A percentile compares a stretch with the other conserved stretches of the same genome.
Evolutionary conservation across 768 basidiomycete species (phyloP).

Genomic region (Tricholoma matsutake): DNA sequence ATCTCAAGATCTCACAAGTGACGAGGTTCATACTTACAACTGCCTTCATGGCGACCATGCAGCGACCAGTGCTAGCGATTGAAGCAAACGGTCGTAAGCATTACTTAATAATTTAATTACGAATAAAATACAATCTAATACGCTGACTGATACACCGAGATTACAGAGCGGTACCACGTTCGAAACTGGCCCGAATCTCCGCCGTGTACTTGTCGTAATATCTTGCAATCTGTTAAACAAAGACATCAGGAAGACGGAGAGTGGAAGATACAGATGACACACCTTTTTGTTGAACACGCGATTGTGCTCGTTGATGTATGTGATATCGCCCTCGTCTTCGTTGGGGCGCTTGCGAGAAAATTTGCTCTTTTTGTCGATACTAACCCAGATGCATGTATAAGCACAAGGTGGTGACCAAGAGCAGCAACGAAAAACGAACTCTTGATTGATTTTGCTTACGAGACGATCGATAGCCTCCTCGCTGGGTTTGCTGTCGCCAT

Average conservation of each 20-base stretch:
- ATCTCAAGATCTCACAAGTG: no score
- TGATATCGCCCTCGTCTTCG: slow-evolving; percentile 94
- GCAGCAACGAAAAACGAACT: slow-evolving; percentile 52
- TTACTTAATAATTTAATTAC: not conserved
- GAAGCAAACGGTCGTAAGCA: not conserved
- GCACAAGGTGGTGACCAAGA: not conserved
- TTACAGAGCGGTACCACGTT: slow-evolving; percentile 90
- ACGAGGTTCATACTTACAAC: no score
- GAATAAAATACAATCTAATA: slow-evolving; percentile 6
- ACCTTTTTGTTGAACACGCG: slow-evolving; percentile 98
- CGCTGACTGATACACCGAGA: not conserved
- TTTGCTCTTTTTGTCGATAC: slow-evolving; percentile 86
- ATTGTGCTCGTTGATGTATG: slow-evolving; percentile 98
- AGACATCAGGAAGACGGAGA: not conserved
- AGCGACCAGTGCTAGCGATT: no score
- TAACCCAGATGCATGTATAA: slow-evolving; percentile 27
- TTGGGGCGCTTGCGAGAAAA: slow-evolving; percentile 87
- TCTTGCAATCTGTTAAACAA: slow-evolving; percentile 66
- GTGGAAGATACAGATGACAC: slow-evolving; percentile 6
- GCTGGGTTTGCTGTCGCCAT: slow-evolving; percentile 92
- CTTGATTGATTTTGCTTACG: slow-evolving; percentile 86
- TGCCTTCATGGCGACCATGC: no score
- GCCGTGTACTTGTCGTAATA: slow-evolving; percentile 97
- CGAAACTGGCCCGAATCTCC: slow-evolving; percentile 96
- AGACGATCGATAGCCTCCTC: slow-evolving; percentile 96